A percentile compares a stretch with the other conserved stretches of the same genome.
phyloP scores from a whole-genome alignment of 2,329 filamentous ascomycete species.

The Fonsecaea erecta region DNA sequence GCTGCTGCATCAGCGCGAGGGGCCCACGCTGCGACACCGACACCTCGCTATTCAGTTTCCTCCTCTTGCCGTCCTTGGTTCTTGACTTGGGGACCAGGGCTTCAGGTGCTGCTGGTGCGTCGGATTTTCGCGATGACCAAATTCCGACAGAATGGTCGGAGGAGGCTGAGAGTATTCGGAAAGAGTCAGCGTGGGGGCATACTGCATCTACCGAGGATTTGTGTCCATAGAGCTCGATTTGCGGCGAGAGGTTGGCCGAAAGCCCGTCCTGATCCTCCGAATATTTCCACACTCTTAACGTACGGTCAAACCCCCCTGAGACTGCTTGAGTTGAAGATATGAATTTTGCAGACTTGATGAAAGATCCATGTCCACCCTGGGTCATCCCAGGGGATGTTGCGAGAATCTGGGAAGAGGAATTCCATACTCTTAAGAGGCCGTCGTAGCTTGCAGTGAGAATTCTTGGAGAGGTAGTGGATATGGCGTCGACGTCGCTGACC shows the following conservation, averaged over 20 bases:
- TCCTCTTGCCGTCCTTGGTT: conserved; percentile 70
- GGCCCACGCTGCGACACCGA: conserved; percentile 73
- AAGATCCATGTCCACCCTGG: conserved; percentile 74
- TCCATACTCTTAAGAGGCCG: conserved; percentile 86
- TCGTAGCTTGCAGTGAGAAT: conserved; percentile 95
- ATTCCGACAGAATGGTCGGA: conserved; percentile 83
- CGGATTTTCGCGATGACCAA: conserved; percentile 80
- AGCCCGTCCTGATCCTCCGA: conserved; percentile 66
- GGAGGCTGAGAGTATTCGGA: conserved; percentile 82
- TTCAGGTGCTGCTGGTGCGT: conserved; percentile 71
- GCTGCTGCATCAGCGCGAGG: conserved; percentile 71
- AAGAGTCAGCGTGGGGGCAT: conserved; percentile 65
- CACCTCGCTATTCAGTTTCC: conserved; percentile 69
- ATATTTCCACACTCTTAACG: conserved; percentile 89
- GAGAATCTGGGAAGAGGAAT: conserved; percentile 81
- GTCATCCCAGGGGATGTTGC: conserved; percentile 71
- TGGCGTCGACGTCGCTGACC: conserved; percentile 84
- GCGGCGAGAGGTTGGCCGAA: conserved; percentile 68
- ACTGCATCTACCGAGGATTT: conserved; percentile 73
- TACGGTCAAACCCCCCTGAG: conserved; percentile 82
- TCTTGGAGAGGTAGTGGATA: conserved; percentile 67
- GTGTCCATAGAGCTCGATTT: conserved; percentile 84
- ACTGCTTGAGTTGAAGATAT: conserved; percentile 77
- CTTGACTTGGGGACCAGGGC: conserved; percentile 70
- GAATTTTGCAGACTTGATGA: conserved; percentile 83